phyloP scores from a whole-genome alignment of 352 stramenopile species.

The Phytopythium litorale region DNA sequence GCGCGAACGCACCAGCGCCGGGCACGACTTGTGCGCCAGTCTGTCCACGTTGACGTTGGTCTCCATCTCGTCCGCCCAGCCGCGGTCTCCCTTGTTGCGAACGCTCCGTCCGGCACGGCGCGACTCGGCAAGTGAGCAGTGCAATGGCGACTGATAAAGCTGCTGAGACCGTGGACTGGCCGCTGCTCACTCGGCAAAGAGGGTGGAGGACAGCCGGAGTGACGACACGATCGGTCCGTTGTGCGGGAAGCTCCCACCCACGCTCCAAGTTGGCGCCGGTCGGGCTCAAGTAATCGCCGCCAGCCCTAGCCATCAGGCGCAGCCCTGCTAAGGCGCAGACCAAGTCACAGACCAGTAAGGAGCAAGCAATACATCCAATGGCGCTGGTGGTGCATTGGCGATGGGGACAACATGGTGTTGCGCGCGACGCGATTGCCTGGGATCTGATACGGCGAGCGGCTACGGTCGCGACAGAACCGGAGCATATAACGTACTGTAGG shows the following conservation, averaged over 20 bases:
- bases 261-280: not conserved
- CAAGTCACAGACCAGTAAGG: no score
- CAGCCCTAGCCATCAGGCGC: no score
- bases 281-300: not conserved
- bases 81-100: not conserved
- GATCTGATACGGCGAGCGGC: not conserved
- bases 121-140: not conserved
- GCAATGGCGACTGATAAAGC: not conserved
- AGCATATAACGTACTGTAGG: not conserved
- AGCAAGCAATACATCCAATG: not conserved
- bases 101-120: not conserved
- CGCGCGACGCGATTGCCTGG: not conserved
- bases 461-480: not conserved
- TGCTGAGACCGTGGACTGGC: not conserved
- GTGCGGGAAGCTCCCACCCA: no score
- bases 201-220: conserved; percentile 1
- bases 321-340: no score
- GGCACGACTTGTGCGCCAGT: conserved; percentile 4
- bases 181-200: no score
- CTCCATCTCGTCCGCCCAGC: not conserved
- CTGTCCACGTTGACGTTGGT: not conserved
- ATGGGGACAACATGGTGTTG: not conserved
- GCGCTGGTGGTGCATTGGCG: not conserved
- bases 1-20: not conserved
- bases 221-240: not conserved